Evolutionary conservation across 1,284 basidiomycete genomes (phyloP), one percentile per base, ranked within the genome.

Genomic region (Marasmius oreades): DNA sequence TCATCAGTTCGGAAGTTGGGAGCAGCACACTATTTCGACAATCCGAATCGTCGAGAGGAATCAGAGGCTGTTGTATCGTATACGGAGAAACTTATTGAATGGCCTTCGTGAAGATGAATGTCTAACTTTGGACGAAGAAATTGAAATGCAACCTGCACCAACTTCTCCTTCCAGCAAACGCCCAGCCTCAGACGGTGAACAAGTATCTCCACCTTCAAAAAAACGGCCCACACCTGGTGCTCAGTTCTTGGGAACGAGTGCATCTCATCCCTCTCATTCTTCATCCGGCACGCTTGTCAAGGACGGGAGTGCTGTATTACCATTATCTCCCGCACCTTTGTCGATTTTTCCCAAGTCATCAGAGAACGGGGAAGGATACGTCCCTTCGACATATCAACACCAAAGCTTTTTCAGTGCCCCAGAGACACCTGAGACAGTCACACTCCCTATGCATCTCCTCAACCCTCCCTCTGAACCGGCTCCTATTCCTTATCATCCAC

Each of bases 101-200:
- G 80, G 81, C 1, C 67, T 87, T 1, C 62, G 67, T 16, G 84
- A 87, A 56, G 73, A 73, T 1, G 80, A 86, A 52, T 88, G 86
- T 59, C 66, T 72, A 0, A 77, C 79, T 18, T 71, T 88, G 14
- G 69, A 69, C 0, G 79, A 81, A 11, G 85, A 88, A 62, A 66
- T 86, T 11, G 66, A 70, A 33, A 59, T 80, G 48, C 82, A 85
- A 42, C 61, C 46, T 47, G 34, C 31, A 28, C 44, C 24, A 10
- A 31, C 28, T 33, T 45, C 43, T 2, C 39, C 39, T 42, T 44
- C 43, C 16, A 44, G 42, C 28, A 69, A 69, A 52, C 62, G 67
- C 14, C 55, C 64, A 6, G 63, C 64, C 22, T 59, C 65, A 5
- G 66, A 62, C 48, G 53, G 57, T 11, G 26, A 26, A 18, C 26